Conservation (phyloP, 2,329 filamentous ascomycete genomes). For the Epichloe elymi region DNA sequence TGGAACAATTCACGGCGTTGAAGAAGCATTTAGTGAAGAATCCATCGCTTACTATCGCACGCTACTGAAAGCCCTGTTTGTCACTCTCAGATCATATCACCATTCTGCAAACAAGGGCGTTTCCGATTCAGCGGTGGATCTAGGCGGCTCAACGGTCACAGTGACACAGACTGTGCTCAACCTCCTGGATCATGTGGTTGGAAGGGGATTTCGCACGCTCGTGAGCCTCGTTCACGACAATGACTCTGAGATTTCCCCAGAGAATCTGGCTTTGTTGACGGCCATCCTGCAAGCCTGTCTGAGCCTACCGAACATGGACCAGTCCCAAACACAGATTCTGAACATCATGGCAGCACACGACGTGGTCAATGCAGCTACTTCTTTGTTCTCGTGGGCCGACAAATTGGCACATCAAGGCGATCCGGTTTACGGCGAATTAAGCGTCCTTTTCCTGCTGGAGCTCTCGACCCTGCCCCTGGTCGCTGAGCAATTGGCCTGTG, state of each 20-base stretch:
- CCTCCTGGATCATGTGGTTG: constrained; percentile 66
- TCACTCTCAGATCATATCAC: constrained; percentile 59
- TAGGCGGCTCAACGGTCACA: constrained; percentile 26
- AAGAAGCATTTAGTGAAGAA: constrained; percentile 37
- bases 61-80: constrained; percentile 72
- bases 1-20: constrained; percentile 38
- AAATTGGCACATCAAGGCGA: constrained; percentile 64
- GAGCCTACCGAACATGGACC: constrained; percentile 61
- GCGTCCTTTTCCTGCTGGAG: constrained; percentile 75
- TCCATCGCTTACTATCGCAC: constrained; percentile 65
- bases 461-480: constrained; percentile 69
- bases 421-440: constrained; percentile 87
- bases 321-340: constrained; percentile 57
- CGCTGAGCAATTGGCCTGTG: constrained; percentile 81
- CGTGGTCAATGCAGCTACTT: constrained; percentile 67
- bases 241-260: constrained; percentile 43
- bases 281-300: constrained; percentile 79
- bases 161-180: constrained; percentile 57
- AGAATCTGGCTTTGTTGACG: constrained; percentile 77
- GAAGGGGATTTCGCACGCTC: constrained; percentile 67
- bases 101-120: constrained; percentile 16
- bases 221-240: constrained; percentile 73
- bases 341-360: constrained; percentile 58
- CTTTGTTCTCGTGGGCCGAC: constrained; percentile 90
- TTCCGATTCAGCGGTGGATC: constrained; percentile 18